Evolutionary conservation across 805 yeast genomes (phyloP).

Genomic region (Kodamaea hsintzibuensis): DNA sequence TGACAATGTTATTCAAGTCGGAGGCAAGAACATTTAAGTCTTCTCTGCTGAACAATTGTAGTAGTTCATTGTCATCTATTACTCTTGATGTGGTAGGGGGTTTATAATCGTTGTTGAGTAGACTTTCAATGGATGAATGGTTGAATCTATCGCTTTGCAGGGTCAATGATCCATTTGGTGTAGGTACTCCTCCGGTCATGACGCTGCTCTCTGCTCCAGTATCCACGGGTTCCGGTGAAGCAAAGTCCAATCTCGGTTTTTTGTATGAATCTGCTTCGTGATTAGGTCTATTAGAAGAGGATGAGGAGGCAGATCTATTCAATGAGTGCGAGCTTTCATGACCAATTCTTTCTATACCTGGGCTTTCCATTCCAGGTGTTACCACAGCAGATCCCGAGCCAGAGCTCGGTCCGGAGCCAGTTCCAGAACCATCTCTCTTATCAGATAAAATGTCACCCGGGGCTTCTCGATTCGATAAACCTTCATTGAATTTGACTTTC

Average conservation of each 20-base stretch:
- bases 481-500: not conserved
- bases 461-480: too few relatives aligned
- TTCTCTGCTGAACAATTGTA: constrained; percentile 21
- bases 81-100: not conserved
- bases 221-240: not conserved
- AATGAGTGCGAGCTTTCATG: not conserved
- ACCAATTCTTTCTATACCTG: not conserved
- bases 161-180: not conserved
- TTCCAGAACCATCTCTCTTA: not conserved
- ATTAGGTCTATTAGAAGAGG: not conserved
- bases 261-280: not conserved
- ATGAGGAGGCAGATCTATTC: not conserved
- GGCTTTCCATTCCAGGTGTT: not conserved
- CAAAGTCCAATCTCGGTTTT: not conserved
- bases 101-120: constrained; percentile 8
- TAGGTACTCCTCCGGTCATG: not conserved
- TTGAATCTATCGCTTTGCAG: constrained; percentile 1
- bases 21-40: constrained; percentile 39
- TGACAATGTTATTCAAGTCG: constrained; percentile 42
- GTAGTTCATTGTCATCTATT: constrained; percentile 5
- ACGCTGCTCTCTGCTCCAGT: not conserved
- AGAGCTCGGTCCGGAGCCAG: not conserved
- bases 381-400: not conserved
- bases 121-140: constrained; percentile 3
- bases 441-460: not conserved